These are phyloP conservation scores for Rubia tinctorum DNA, from an alignment of 305 asterid genomes.

Conservation along the genomic window DNA sequence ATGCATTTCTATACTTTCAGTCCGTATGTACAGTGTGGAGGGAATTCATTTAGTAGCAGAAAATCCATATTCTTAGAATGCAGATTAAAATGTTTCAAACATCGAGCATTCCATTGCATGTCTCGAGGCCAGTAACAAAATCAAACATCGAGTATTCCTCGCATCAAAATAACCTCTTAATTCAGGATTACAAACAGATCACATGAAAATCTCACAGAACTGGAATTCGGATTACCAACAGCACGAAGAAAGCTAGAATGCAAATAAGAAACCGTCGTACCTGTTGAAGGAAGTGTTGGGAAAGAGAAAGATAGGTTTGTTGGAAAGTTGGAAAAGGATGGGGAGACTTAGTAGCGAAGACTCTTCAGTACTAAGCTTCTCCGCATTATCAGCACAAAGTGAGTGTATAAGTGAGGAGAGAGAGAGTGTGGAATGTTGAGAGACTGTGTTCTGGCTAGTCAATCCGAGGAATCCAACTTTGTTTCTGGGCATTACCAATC, in stretches of 20 bases:
- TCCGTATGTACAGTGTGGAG: neutral
- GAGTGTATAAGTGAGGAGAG: too few species aligned
- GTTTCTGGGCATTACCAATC: neutral
- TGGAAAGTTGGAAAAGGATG: neutral
- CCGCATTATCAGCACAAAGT: neutral
- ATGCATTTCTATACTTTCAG: neutral
- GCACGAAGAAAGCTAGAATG: neutral
- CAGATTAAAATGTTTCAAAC: too few species aligned
- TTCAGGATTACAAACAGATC: too few species aligned
- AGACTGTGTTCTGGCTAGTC: neutral
- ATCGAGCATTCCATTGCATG: neutral
- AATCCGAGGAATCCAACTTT: neutral
- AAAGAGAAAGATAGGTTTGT: neutral
- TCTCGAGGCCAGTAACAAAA: neutral
- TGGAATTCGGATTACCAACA: too few species aligned
- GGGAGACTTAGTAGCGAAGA: neutral
- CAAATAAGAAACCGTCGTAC: neutral
- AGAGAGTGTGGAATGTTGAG: neutral
- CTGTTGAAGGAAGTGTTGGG: neutral
- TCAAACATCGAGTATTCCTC: neutral
- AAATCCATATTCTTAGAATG: too few species aligned
- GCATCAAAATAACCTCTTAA: neutral
- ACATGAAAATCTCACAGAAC: neutral
- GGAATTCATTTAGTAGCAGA: too few species aligned
- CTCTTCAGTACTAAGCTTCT: neutral